Evolutionary conservation across 805 yeast genomes (phyloP).

Genomic region (Geotrichum ghanense): DNA sequence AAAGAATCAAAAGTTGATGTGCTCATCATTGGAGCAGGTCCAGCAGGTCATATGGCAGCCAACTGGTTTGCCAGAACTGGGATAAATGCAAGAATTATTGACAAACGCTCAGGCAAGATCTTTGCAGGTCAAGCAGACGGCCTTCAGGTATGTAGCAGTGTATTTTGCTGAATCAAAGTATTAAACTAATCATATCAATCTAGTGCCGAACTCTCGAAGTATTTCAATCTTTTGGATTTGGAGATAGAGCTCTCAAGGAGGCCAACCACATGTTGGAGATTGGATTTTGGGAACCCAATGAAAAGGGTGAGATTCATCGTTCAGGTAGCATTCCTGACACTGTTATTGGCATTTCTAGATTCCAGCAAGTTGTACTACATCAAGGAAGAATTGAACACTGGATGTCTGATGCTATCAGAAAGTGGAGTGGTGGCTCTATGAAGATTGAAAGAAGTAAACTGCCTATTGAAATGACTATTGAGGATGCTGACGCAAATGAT

Average conservation of each 20-base stretch:
- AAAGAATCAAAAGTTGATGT: too few relatives aligned
- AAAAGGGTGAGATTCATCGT: conserved; percentile 19
- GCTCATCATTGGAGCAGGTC: too few relatives aligned
- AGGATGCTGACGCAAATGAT: conserved; percentile 12
- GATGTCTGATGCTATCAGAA: conserved; percentile 19
- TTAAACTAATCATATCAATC: too few relatives aligned
- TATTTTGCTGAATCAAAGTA: too few relatives aligned
- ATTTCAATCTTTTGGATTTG: conserved; percentile 22
- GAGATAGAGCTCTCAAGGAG: conserved; percentile 20
- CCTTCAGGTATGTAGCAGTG: too few relatives aligned
- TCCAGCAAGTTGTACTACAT: conserved; percentile 24
- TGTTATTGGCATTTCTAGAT: conserved; percentile 23
- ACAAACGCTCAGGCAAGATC: too few relatives aligned
- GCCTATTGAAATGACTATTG: conserved; percentile 10
- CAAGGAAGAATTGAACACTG: conserved; percentile 26
- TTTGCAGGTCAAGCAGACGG: too few relatives aligned
- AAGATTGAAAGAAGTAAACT: conserved; percentile 12
- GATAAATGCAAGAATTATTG: too few relatives aligned
- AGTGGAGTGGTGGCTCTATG: conserved; percentile 8
- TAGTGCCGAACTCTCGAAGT: conserved; percentile 25
- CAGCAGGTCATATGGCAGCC: too few relatives aligned
- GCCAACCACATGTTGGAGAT: conserved; percentile 24
- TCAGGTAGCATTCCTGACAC: conserved; percentile 21
- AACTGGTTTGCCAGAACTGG: too few relatives aligned
- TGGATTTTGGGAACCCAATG: conserved; percentile 25